Evolutionary conservation across 2,329 filamentous ascomycete genomes (phyloP).

Genomic region (Graphiopsis chlorocephala): DNA sequence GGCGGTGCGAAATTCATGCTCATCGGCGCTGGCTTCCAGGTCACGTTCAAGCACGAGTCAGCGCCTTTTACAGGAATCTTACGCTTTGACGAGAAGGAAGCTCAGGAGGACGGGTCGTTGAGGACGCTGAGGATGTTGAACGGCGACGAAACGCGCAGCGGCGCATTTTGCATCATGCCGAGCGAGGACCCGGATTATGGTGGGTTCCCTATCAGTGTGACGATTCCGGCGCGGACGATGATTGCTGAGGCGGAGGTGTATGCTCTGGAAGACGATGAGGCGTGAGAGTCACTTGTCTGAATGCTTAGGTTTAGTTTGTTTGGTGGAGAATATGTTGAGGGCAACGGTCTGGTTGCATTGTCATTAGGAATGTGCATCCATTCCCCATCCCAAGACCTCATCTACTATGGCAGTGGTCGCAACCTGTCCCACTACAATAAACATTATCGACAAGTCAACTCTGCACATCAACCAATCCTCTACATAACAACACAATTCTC

Average conservation of each 20-base stretch:
- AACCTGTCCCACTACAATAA: too few species aligned
- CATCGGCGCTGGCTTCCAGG: constrained; percentile 47
- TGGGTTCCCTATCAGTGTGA: constrained; percentile 55
- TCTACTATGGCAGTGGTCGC: too few species aligned
- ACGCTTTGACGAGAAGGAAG: constrained; percentile 42
- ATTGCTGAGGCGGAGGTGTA: constrained; percentile 46
- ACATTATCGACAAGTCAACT: too few species aligned
- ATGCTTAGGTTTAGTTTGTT: too few species aligned
- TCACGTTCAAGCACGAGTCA: constrained; percentile 32
- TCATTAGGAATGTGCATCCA: too few species aligned
- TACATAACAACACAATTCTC: constrained; percentile 86
- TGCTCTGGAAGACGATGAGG: constrained; percentile 8
- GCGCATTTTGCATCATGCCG: constrained; percentile 54
- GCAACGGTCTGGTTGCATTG: too few species aligned
- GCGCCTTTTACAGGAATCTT: constrained; percentile 45
- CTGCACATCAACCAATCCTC: not conserved
- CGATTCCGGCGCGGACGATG: constrained; percentile 51
- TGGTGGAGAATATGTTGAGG: too few species aligned
- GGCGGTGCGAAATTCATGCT: constrained; percentile 42
- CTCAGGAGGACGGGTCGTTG: constrained; percentile 38
- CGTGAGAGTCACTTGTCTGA: not conserved
- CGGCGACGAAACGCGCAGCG: constrained; percentile 49
- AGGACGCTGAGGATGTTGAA: constrained; percentile 40
- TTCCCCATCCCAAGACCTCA: too few species aligned
- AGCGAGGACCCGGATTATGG: constrained; percentile 57